Conservation (phyloP, 208 protist genomes). For the Strigomonas culicis region DNA sequence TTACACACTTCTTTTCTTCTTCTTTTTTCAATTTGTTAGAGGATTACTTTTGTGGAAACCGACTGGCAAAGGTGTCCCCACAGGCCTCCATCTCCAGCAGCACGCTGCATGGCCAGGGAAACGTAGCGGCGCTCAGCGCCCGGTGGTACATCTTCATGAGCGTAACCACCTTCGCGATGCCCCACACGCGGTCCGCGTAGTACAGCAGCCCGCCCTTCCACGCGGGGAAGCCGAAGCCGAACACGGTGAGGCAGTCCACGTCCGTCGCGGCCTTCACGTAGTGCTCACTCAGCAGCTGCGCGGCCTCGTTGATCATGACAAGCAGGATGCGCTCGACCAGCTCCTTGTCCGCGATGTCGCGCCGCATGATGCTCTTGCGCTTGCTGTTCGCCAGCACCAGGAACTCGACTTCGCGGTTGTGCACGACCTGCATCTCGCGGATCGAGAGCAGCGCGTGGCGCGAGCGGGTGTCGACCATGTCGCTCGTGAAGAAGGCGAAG, state of each 20-base stretch:
- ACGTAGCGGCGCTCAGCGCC: constrained; percentile 35
- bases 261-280: constrained; percentile 61
- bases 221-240: constrained; percentile 83
- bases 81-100: constrained; percentile 43
- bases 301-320: constrained; percentile 90
- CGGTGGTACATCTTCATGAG: constrained; percentile 62
- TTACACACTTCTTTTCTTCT: constrained; percentile 11
- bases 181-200: constrained; percentile 63
- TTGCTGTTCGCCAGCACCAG: constrained; percentile 46
- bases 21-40: not conserved
- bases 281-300: constrained; percentile 67
- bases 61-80: constrained; percentile 40
- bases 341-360: constrained; percentile 71
- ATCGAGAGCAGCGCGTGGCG: constrained; percentile 26
- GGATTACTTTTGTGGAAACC: constrained; percentile 17
- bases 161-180: constrained; percentile 46
- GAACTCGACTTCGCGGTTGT: constrained; percentile 59
- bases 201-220: constrained; percentile 74
- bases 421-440: constrained; percentile 19
- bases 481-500: not conserved
- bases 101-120: constrained; percentile 47
- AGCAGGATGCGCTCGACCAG: constrained; percentile 87
- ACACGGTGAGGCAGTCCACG: constrained; percentile 85
- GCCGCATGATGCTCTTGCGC: constrained; percentile 46
- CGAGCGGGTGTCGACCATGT: constrained; percentile 4